Evolutionary conservation across 75 land plant species (phyloP), one percentile per base, ranked within the genome.

Genomic region (Pinus taeda): DNA sequence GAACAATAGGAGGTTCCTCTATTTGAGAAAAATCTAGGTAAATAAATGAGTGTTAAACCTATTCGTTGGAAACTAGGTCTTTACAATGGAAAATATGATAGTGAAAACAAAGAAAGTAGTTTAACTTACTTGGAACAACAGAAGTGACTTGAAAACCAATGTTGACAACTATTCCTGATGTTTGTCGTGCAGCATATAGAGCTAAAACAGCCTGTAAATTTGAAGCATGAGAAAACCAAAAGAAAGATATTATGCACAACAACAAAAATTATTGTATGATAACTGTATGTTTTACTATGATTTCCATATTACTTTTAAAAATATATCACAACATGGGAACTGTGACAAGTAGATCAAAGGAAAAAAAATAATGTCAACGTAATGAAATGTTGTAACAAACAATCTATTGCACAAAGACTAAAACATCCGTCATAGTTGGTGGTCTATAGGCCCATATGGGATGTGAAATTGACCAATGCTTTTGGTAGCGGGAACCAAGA

Each of bases 151-250:
- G 86, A 87, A 93, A 93, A 71, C 98, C 98, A 65, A 95, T 89
- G 76, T 95, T 93, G 37, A 95, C 92, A 74, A 93, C 96, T 79
- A 95, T 95, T 60, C 98, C 98, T n/a, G 98, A 95, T 57, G 92
- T 93, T n/a, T 76, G 77, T 57, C 74, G 85, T 75, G 98, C 91
- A 58, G 96, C 90, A 85, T 77, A 93, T 59, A 95, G 85, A 63
- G 98, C 96, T 64, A 95, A 79, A 39, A 92, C 83, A 81, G 96
- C 98, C 98, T 95, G 81, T 74, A 79, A 15, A 36, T 49, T 57
- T 29, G 15, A 3, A 39, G 4, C 36, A 60, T 65, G 36, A 76
- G 9, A 24, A 60, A 6, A 74, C 59, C 17, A 18, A 29, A 60
- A 24, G 2, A 74, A 53, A 22, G 20, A 33, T 65, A 12, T 4